Percentiles rank a stretch among this genome's conserved stretches.
phyloP scores from a whole-genome alignment of 176 grass and related monocot species.

The Cenchrus americanus region DNA sequence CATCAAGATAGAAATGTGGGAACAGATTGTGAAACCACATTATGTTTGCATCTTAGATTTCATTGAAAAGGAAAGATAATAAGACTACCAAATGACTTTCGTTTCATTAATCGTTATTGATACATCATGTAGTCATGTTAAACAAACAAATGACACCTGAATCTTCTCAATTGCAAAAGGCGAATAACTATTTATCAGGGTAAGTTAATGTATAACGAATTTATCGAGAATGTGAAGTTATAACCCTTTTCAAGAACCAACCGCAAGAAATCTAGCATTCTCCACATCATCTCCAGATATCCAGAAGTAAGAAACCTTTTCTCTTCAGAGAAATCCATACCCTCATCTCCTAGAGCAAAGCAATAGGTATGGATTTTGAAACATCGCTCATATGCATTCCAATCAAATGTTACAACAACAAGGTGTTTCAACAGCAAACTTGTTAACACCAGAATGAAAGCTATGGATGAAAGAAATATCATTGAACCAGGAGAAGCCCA shows the following conservation, averaged over 20 bases:
- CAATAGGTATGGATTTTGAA: slow-evolving; percentile 61
- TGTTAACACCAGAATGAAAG: slow-evolving; percentile 53
- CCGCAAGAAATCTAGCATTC: slow-evolving; percentile 71
- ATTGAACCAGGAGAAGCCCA: slow-evolving; percentile 75
- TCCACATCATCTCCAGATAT: slow-evolving; percentile 87
- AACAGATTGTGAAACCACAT: slow-evolving; percentile 83
- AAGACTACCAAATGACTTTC: background rate
- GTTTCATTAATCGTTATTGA: background rate
- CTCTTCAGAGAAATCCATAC: slow-evolving; percentile 70
- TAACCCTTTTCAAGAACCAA: slow-evolving; percentile 72
- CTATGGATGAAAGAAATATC: slow-evolving; percentile 73
- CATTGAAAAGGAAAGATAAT: slow-evolving; percentile 25
- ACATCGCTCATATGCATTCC: slow-evolving; percentile 64
- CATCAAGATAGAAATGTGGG: slow-evolving; percentile 72
- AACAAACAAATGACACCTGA: background rate
- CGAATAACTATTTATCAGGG: background rate
- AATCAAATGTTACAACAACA: slow-evolving; percentile 66
- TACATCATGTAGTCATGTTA: background rate
- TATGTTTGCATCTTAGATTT: slow-evolving; percentile 67
- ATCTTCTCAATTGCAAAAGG: slow-evolving; percentile 9
- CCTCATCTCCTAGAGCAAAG: slow-evolving; percentile 65
- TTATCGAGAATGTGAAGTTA: slow-evolving; percentile 78
- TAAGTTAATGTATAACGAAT: slow-evolving; percentile 32
- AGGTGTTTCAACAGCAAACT: slow-evolving; percentile 61
- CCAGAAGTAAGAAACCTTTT: slow-evolving; percentile 69